Conservation (phyloP, 768 basidiomycete genomes). For the Punctularia strigosozonata region DNA sequence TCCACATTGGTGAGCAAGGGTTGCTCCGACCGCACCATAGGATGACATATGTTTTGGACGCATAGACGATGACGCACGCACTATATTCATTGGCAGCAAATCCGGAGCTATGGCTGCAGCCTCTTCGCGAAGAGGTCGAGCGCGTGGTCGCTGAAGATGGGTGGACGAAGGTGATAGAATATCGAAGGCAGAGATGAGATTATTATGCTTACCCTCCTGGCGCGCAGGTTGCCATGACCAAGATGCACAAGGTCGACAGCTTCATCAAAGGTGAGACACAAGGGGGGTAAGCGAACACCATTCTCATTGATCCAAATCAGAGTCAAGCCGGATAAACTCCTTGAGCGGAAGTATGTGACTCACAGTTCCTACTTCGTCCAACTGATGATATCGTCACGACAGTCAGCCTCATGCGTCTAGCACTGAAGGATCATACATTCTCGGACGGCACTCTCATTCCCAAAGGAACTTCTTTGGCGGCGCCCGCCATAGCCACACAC, state of each 20-base stretch:
- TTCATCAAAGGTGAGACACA: conserved; percentile 23
- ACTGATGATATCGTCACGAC: not conserved
- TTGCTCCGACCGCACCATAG: conserved; percentile 3
- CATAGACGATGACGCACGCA: conserved; percentile 18
- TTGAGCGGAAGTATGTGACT: conserved; percentile 12
- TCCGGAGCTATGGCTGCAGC: conserved; percentile 21
- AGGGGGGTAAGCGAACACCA: too few species aligned
- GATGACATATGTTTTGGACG: conserved; percentile 3
- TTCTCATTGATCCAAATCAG: too few species aligned
- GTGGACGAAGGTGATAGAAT: not conserved
- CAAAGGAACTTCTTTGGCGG: conserved; percentile 11
- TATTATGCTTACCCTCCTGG: conserved; percentile 7
- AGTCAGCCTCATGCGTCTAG: conserved; percentile 18
- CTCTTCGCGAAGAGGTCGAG: conserved; percentile 29
- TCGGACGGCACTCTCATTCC: conserved; percentile 21
- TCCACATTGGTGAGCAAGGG: conserved; percentile 7
- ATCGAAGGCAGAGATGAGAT: not conserved
- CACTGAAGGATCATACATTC: conserved; percentile 20
- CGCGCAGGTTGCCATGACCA: conserved; percentile 17
- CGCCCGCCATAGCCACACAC: conserved; percentile 10
- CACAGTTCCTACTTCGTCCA: not conserved
- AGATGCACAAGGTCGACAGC: conserved; percentile 24
- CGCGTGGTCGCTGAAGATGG: conserved; percentile 11
- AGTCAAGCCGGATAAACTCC: conserved; percentile 15
- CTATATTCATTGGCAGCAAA: conserved; percentile 24